phyloP scores from a whole-genome alignment of 2,329 filamentous ascomycete species.

The Phyllosticta capitalensis region DNA sequence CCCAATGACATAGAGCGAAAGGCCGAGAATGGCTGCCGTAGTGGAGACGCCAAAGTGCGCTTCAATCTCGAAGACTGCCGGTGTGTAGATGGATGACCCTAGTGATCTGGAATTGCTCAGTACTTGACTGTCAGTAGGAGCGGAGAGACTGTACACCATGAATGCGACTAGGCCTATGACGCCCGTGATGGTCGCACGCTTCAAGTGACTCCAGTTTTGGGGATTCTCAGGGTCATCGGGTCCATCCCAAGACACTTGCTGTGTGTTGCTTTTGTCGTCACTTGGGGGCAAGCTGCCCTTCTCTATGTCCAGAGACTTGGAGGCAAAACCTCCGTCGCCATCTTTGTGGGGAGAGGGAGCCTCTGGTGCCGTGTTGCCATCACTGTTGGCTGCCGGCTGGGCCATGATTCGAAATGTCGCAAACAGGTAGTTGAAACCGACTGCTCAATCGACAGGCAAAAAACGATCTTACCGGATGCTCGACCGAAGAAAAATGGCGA shows the following conservation, averaged over 20 bases:
- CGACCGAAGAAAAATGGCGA: too few species aligned
- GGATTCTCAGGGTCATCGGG: conserved; percentile 29
- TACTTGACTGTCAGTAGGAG: neutral
- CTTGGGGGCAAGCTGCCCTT: neutral
- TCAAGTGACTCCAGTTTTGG: conserved; percentile 27
- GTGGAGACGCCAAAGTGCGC: conserved; percentile 44
- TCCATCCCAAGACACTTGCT: conserved; percentile 19
- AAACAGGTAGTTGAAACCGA: too few species aligned
- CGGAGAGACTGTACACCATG: conserved; percentile 22
- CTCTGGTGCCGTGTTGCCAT: neutral
- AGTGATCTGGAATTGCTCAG: conserved; percentile 35
- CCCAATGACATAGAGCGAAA: conserved; percentile 52
- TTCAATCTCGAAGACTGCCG: conserved; percentile 39
- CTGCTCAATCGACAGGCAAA: too few species aligned
- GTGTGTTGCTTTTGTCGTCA: neutral
- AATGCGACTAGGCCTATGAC: conserved; percentile 28
- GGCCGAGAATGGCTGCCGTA: conserved; percentile 48
- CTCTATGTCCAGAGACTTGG: neutral
- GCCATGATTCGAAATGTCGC: too few species aligned
- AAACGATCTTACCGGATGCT: too few species aligned
- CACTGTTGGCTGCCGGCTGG: too few species aligned
- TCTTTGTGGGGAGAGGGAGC: neutral
- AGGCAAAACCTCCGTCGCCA: neutral
- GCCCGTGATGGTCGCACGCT: conserved; percentile 24
- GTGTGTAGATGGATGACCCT: conserved; percentile 46